phyloP scores from a whole-genome alignment of 2,329 filamentous ascomycete species.

The Pseudocercospora ulei region DNA sequence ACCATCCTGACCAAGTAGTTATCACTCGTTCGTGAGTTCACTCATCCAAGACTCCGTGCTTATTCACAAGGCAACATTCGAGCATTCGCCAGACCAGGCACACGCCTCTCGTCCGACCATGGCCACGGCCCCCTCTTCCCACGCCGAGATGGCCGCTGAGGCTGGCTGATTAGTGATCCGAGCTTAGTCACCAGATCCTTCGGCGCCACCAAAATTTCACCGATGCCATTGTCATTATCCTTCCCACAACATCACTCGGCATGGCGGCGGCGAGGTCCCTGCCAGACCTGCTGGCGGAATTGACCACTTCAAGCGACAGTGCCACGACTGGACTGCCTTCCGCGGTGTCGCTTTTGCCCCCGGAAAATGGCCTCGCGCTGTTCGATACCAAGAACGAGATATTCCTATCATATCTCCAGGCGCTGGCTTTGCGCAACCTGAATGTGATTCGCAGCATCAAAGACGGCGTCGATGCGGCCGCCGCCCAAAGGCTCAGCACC shows the following conservation, averaged over 20 bases:
- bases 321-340: slow-evolving; percentile 46
- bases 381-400: slow-evolving; percentile 95
- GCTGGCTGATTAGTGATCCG: not conserved
- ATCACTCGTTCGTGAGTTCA: too few relatives aligned
- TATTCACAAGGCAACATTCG: too few relatives aligned
- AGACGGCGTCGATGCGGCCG: slow-evolving; percentile 33
- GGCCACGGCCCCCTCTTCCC: too few relatives aligned
- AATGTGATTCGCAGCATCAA: slow-evolving; percentile 35
- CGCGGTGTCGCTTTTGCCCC: slow-evolving; percentile 55
- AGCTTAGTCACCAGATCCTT: not conserved
- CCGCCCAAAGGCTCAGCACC: slow-evolving; percentile 46
- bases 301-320: slow-evolving; percentile 56
- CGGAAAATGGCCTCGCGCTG: slow-evolving; percentile 79
- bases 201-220: slow-evolving; percentile 2
- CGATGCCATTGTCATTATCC: not conserved
- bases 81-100: too few relatives aligned
- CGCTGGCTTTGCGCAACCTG: slow-evolving; percentile 64
- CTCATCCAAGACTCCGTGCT: too few relatives aligned
- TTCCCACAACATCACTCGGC: not conserved
- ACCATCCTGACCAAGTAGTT: too few relatives aligned
- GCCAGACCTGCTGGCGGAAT: slow-evolving; percentile 36
- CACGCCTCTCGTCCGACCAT: too few relatives aligned
- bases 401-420: slow-evolving; percentile 91
- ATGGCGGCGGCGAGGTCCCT: slow-evolving; percentile 32
- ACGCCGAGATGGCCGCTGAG: too few relatives aligned